Evolutionary conservation across 2,329 filamentous ascomycete genomes (phyloP).

Genomic region (Macrophomina phaseolina): DNA sequence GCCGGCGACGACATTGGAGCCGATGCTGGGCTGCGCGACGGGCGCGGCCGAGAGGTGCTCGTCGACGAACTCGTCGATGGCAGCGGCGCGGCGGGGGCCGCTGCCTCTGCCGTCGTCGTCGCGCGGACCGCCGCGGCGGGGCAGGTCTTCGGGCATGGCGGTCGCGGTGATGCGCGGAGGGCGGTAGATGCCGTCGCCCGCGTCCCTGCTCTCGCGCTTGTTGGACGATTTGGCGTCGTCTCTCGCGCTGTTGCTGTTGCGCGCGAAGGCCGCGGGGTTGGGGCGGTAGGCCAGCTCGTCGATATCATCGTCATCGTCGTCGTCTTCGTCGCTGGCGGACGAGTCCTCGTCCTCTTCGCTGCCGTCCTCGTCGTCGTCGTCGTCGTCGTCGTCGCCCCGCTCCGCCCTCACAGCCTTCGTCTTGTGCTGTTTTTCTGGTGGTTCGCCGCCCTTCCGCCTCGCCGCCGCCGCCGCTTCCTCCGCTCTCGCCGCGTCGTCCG

Average conservation of each 20-base stretch:
- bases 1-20: conserved; percentile 80
- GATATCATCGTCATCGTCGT: conserved; percentile 47
- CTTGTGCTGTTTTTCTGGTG: conserved; percentile 29
- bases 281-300: conserved; percentile 69
- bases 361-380: conserved; percentile 43
- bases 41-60: conserved; percentile 84
- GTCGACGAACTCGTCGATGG: conserved; percentile 89
- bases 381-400: conserved; percentile 38
- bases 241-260: conserved; percentile 33
- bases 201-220: conserved; percentile 36
- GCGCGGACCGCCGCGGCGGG: conserved; percentile 52
- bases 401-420: conserved; percentile 33
- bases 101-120: conserved; percentile 65
- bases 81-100: conserved; percentile 74
- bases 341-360: conserved; percentile 38
- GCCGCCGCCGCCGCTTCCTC: conserved; percentile 39
- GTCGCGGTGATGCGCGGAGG: conserved; percentile 89
- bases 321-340: conserved; percentile 48
- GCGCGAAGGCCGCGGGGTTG: conserved; percentile 58
- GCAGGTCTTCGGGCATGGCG: conserved; percentile 66
- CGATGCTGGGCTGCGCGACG: conserved; percentile 85
- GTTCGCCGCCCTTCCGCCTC: conserved; percentile 29
- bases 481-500: conserved; percentile 71
- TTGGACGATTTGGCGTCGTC: conserved; percentile 34
- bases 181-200: conserved; percentile 76